Evolutionary conservation across 2,329 filamentous ascomycete species (phyloP).

Genomic region (Helminthosporium solani): DNA sequence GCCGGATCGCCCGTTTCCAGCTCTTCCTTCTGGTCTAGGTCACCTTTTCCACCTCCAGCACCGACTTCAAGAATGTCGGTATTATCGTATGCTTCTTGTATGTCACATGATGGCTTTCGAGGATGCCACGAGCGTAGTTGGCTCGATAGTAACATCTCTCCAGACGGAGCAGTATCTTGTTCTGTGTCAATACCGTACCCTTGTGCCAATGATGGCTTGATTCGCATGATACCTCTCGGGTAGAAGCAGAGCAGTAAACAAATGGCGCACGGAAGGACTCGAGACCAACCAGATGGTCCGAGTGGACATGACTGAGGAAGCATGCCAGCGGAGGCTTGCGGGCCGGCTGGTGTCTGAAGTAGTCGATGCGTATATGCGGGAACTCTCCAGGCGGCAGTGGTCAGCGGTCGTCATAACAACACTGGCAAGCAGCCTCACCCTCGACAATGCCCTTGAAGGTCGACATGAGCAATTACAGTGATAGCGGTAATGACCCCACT

Average conservation of each 20-base stretch:
- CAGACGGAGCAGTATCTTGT: constrained; percentile 69
- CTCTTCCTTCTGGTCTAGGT: constrained; percentile 68
- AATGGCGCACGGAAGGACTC: constrained; percentile 77
- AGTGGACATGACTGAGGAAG: constrained; percentile 91
- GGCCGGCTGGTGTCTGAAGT: constrained; percentile 64
- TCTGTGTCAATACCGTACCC: background rate
- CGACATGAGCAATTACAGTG: constrained; percentile 26
- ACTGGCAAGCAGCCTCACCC: constrained; percentile 12
- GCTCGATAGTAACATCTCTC: constrained; percentile 78
- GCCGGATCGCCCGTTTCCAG: constrained; percentile 57
- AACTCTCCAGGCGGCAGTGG: constrained; percentile 66
- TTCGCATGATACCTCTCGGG: constrained; percentile 59
- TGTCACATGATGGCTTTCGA: constrained; percentile 71
- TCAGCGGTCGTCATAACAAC: background rate
- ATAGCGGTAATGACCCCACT: no score
- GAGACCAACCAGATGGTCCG: constrained; percentile 80
- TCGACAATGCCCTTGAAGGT: constrained; percentile 39
- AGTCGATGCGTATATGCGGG: constrained; percentile 79
- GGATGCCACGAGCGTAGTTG: constrained; percentile 74
- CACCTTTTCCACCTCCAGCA: constrained; percentile 75
- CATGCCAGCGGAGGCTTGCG: constrained; percentile 69
- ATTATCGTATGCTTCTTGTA: constrained; percentile 72
- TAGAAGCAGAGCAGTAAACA: constrained; percentile 86
- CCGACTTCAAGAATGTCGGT: constrained; percentile 70
- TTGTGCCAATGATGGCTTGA: background rate